Base-by-base conservation (phyloP, 2,329 filamentous ascomycete species). In the Fusarium protoensiforme region DNA sequence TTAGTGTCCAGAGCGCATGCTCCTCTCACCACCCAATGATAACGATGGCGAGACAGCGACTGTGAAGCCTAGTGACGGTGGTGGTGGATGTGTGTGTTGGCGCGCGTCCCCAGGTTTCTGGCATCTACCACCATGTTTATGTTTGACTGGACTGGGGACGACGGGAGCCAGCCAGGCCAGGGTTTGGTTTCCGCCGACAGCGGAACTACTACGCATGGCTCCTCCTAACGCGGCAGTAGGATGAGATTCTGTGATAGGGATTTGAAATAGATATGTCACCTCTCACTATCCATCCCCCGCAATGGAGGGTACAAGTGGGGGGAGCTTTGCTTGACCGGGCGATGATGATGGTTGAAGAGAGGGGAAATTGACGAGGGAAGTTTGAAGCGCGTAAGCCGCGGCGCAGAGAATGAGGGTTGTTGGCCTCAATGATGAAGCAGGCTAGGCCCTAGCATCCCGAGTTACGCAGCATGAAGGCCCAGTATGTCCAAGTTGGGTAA, bases 331-430 rank as follows among this genome's bases (percentile, higher is more conserved):
- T 36, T 36, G 54, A 57, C 54, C 33, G 22, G 33, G 54, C 33
- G 54, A 20, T n/a, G 54, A 22, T 38, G 35, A 24, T 38, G 24
- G 31, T 38, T 22, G 54, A 33, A 46, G 29, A 35, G 29, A 35
- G 27, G 31, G 51, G 5, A 20, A 54, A 20, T 57, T 31, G 53
- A 57, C 53, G 36, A 33, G 31, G 53, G 48, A 63, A 51, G 43
- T 64, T 71, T 33, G 71, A 73, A 73, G 70, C 71, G 71, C 71
- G 71, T 71, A 71, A 73, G 71, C 71, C 70, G 71, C 71, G 57
- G 63, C 41, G 41, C 51, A 43, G 39, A 63, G 56, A 41, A 24
- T 22, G 46, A 51, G 18, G 46, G 46, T 35, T 20, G 51, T 24
- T 20, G 53, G 53, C 53, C 53, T 57, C 53, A 57, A 14, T 10